Base-by-base conservation (phyloP, 2,329 filamentous ascomycete species). In the Colletotrichum sp. region DNA sequence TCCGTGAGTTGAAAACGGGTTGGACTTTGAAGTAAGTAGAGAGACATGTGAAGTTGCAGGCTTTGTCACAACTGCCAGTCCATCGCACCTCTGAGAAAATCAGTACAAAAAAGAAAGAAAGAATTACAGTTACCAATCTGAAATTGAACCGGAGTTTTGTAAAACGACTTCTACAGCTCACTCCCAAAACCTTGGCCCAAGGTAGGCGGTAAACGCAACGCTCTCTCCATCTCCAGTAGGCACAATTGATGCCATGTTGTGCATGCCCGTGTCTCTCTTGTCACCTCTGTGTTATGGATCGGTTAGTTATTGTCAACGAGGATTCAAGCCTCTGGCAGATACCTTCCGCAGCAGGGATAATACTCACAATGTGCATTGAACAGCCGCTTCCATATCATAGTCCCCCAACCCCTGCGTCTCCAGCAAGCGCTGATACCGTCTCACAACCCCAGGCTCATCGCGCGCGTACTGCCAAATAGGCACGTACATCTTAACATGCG, bases 391-490 rank as follows among this genome's bases (percentile, higher is more conserved):
- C 9, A 60, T 60, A 4, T 68, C 66, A 18, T 68, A 60, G 3
- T 68, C 5, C 1, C 66, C 66, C 32, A 60, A 0, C 9, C 30
- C 66, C 34, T 59, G 66, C 26, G 34, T 60, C 55, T 69, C 16
- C 4, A 69, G 1, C 21, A 69, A 59, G 2, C 67, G 67, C 55
- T 61, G 30, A 4, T 69, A 69, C 0, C 67, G 55, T 12, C n/a
- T 21, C 34, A 69, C 34, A 0, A 69, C 28, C 2, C 55, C 55
- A 32, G 67, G 48, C 67, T 69, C 55, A 18, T 69, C 55, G 18
- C 34, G 52, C 7, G 67, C 67, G 8, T 69, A 69, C 34, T 69
- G 67, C 67, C 67, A 69, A 12, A 61, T 59, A 3, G 67, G 55
- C 67, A 69, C 67, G 2, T 69, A 69, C 67, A 69, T 61, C 34